phyloP scores from a whole-genome alignment of 768 basidiomycete genomes.

The Termitomyces bulborhizus region DNA sequence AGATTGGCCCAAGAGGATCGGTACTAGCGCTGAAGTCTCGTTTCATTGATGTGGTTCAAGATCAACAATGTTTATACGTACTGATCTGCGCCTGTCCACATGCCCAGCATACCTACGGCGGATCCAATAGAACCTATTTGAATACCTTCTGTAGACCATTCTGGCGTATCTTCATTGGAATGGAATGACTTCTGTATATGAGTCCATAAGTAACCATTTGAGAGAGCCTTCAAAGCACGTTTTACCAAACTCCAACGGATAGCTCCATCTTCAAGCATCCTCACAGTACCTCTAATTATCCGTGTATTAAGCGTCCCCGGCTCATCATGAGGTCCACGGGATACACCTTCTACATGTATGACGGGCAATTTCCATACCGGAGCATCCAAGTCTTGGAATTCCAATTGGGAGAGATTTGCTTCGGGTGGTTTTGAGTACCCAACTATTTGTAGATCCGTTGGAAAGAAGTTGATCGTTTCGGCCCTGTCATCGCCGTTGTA shows the following conservation, averaged over 20 bases:
- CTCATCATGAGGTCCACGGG: slow-evolving; percentile 32
- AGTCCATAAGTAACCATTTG: neutral
- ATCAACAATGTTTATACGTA: slow-evolving; percentile 19
- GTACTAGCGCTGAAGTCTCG: slow-evolving; percentile 9
- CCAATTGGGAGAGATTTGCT: slow-evolving; percentile 18
- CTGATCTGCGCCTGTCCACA: slow-evolving; percentile 49
- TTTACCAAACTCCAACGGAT: slow-evolving; percentile 48
- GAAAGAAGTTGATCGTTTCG: slow-evolving; percentile 50
- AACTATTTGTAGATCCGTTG: slow-evolving; percentile 37
- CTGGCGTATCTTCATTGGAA: slow-evolving; percentile 24
- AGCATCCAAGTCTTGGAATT: slow-evolving; percentile 10
- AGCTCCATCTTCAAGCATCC: slow-evolving; percentile 42
- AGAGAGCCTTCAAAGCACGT: neutral
- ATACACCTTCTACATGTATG: slow-evolving; percentile 44
- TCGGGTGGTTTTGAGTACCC: slow-evolving; percentile 27
- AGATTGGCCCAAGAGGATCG: slow-evolving; percentile 15
- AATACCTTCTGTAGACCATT: slow-evolving; percentile 52
- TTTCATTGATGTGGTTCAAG: slow-evolving; percentile 4
- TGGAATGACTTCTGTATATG: slow-evolving; percentile 24
- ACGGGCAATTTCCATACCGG: slow-evolving; percentile 36
- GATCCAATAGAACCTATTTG: slow-evolving; percentile 52
- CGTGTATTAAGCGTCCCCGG: slow-evolving; percentile 24
- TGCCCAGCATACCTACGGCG: slow-evolving; percentile 44
- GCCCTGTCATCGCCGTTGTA: slow-evolving; percentile 19
- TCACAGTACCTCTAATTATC: slow-evolving; percentile 34